phyloP scores from a whole-genome alignment of 2,329 filamentous ascomycete species.

The Clonostachys rosea region DNA sequence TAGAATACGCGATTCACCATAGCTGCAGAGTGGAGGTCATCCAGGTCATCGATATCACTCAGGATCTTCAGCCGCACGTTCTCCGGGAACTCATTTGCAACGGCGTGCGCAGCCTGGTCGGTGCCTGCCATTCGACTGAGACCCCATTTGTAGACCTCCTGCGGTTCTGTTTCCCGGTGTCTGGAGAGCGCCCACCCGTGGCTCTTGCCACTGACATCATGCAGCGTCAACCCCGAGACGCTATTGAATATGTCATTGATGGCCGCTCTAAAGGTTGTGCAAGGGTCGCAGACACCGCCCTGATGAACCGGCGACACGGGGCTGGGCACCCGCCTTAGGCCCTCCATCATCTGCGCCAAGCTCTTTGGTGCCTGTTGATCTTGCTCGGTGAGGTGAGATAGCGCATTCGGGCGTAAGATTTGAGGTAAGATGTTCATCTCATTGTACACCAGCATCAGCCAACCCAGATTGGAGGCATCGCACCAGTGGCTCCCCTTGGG shows the following conservation, averaged over 20 bases:
- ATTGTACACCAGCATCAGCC: conserved; percentile 46
- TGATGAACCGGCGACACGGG: conserved; percentile 33
- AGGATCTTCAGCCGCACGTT: conserved; percentile 33
- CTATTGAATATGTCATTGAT: conserved; percentile 47
- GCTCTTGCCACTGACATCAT: conserved; percentile 40
- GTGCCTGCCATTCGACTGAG: conserved; percentile 22
- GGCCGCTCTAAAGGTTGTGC: conserved; percentile 37
- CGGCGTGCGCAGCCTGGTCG: conserved; percentile 19
- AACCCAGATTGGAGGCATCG: conserved; percentile 48
- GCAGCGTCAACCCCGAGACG: conserved; percentile 40
- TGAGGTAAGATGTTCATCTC: conserved; percentile 38
- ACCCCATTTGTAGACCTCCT: conserved; percentile 20
- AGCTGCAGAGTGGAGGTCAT: conserved; percentile 36
- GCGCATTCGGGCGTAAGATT: conserved; percentile 13
- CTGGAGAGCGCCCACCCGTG: conserved; percentile 46
- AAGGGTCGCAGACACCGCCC: conserved; percentile 43
- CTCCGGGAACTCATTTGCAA: conserved; percentile 25
- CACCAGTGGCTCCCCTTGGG: conserved; percentile 44
- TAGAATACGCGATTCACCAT: conserved; percentile 37
- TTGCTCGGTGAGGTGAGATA: conserved; percentile 2
- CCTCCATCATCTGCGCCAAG: conserved; percentile 37
- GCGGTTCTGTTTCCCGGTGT: conserved; percentile 24
- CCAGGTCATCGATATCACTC: conserved; percentile 26
- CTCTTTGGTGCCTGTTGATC: conserved; percentile 25
- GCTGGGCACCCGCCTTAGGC: conserved; percentile 35